Percentiles rank a stretch among this genome's conserved stretches.
Evolutionary conservation across 176 grass and related monocot species (phyloP).

Genomic region (Ananas comosus): DNA sequence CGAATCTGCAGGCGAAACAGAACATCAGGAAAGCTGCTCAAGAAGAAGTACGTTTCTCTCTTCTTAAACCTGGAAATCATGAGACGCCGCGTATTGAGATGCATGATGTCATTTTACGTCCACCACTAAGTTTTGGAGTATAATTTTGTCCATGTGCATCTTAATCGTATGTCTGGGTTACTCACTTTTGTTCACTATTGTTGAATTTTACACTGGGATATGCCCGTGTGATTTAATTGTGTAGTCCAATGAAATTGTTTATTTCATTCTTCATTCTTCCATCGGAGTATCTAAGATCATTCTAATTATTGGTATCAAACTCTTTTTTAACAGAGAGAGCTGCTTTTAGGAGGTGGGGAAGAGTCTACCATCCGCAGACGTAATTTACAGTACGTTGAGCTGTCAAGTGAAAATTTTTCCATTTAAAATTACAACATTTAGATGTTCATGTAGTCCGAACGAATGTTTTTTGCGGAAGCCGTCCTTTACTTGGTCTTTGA

Average conservation of each 20-base stretch:
- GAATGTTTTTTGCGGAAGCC: too few relatives aligned
- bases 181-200: neutral
- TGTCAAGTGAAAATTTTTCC: neutral
- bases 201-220: too few relatives aligned
- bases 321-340: constrained; percentile 49
- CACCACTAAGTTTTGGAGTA: neutral
- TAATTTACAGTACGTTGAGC: constrained; percentile 59
- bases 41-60: constrained; percentile 35
- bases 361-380: constrained; percentile 52
- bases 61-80: neutral
- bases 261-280: neutral
- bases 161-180: neutral
- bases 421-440: neutral
- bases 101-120: neutral
- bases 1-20: constrained; percentile 73
- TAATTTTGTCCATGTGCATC: neutral
- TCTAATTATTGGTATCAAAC: constrained; percentile 16
- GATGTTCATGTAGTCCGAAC: too few relatives aligned
- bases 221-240: neutral
- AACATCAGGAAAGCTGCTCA: constrained; percentile 75
- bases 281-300: neutral
- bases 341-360: constrained; percentile 62
- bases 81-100: too few relatives aligned
- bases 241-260: neutral
- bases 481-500: too few relatives aligned